Base-by-base conservation (phyloP, 768 basidiomycete genomes). In the Mycena polygramma region DNA sequence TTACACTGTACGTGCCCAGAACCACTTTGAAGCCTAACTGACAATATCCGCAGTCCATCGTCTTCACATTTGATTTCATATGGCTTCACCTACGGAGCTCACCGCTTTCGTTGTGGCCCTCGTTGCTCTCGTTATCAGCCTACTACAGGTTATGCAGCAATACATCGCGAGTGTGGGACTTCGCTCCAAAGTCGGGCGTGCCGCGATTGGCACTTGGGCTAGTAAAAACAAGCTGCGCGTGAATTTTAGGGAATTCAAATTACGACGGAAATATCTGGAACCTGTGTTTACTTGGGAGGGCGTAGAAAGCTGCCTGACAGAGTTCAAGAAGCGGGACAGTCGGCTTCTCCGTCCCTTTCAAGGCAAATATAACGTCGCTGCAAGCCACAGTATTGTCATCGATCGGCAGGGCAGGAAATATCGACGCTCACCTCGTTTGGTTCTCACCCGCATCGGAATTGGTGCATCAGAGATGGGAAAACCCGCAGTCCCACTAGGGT, bases 21-120 rank as follows among this genome's bases (percentile, higher is more conserved):
- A n/a, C n/a, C n/a, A n/a, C n/a, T n/a, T n/a, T n/a, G n/a, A n/a
- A n/a, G n/a, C n/a, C n/a, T n/a, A n/a, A n/a, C n/a, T n/a, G n/a
- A n/a, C n/a, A n/a, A n/a, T n/a, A n/a, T n/a, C n/a, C n/a, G n/a
- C n/a, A n/a, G n/a, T n/a, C n/a, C n/a, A n/a, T n/a, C 39, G 7
- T 39, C 13, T 39, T 13, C 39, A 7, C 39, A 39, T 39, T 13
- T 7, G 13, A 7, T 13, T 39, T 39, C 39, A 7, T 17, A 52
- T 52, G 51, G 51, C 22, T 52, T 20, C 43, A 17, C 39, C 39
- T 13, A 62, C 48, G 1, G 48, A 51, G 5, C 26, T 30, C 13
- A 61, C 58, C 22, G 66, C 24, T 43, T 57, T 66, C 30, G 37
- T 57, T 14, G 64, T 66, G 1, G 64, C 64, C 11, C 57, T 66